Percentiles rank a stretch among this genome's conserved stretches.
phyloP scores from a whole-genome alignment of 2,329 filamentous ascomycete genomes.

The Sphaerostilbella broomeana region DNA sequence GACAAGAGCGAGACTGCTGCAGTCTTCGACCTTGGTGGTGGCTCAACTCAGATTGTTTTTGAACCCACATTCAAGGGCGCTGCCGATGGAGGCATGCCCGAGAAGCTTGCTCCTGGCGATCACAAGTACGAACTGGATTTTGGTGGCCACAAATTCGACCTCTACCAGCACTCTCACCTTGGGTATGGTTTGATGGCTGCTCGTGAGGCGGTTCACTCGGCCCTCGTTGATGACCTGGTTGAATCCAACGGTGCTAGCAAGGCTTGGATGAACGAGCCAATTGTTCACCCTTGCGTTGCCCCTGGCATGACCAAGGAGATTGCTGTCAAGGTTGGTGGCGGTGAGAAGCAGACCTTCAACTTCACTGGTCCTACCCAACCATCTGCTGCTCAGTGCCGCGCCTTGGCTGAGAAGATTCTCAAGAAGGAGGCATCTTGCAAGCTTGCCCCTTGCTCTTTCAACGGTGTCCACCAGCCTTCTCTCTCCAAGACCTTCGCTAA shows the following conservation, averaged over 20 bases:
- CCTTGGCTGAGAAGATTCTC: slow-evolving; percentile 82
- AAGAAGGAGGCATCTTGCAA: slow-evolving; percentile 78
- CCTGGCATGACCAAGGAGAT: slow-evolving; percentile 71
- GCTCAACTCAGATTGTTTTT: slow-evolving; percentile 97
- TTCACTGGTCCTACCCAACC: slow-evolving; percentile 78
- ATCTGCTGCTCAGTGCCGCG: slow-evolving; percentile 80
- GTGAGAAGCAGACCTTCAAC: slow-evolving; percentile 59
- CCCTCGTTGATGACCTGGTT: slow-evolving; percentile 65
- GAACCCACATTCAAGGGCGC: slow-evolving; percentile 82
- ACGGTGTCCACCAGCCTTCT: slow-evolving; percentile 89
- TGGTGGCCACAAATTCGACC: slow-evolving; percentile 79
- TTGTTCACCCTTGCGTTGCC: slow-evolving; percentile 80
- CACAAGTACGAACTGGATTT: slow-evolving; percentile 94
- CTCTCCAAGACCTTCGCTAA: slow-evolving; percentile 84
- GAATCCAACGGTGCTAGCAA: slow-evolving; percentile 53
- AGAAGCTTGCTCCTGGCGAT: slow-evolving; percentile 78
- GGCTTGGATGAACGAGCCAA: slow-evolving; percentile 62
- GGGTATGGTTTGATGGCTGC: slow-evolving; percentile 96
- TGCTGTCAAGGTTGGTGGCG: slow-evolving; percentile 57
- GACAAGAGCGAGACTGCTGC: slow-evolving; percentile 88
- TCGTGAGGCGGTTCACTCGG: slow-evolving; percentile 74
- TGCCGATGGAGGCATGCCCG: slow-evolving; percentile 70
- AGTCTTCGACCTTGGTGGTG: slow-evolving; percentile 91
- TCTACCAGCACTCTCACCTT: slow-evolving; percentile 97
- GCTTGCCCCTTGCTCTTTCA: slow-evolving; percentile 93